Base-by-base conservation (phyloP, 108 stramenopile species). In the Aurantiochytrium sp. region DNA sequence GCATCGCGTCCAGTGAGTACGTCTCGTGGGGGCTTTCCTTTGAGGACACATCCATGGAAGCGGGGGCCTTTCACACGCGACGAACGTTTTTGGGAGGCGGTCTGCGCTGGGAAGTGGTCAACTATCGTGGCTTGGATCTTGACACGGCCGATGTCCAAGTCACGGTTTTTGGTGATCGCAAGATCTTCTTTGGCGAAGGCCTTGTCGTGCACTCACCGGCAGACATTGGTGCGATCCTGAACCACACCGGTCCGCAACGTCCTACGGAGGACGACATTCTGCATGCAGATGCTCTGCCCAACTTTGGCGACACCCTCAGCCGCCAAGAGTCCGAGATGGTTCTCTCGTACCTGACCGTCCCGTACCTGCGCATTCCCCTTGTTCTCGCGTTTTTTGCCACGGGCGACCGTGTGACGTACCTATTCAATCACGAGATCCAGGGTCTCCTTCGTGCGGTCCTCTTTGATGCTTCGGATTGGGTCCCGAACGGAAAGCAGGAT, bases 301-400 rank as follows among this genome's bases (percentile, higher is more conserved):
- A 60, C 73, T 90, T 88, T 87, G 69, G 45, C 10, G 76, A 72
- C 83, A 28, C 58, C 1, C 71, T 91, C 45, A 55, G 87, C 57
- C 90, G 42, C 14, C 88, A 88, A 58, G 90, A 91, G 23, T 44
- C 64, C 14, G 90, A 91, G 57, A 49, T 72, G 88, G 58, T 91
- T 8, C 21, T 91, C 29, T 43, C 43, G 16, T 88, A 44, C 58
- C 88, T 91, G 29, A 88, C 88, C 3, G 90, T 88, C 53, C 88
- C 88, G 19, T 91, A 91, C 88, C 42, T 91, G 6, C 90, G 90
- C 23, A 29, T 91, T 12, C 90, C 90, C 8, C 72, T 91, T 10
- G 69, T 91, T 5, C 72, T 91, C 28, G 35, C 44, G 5, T 91
- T 91, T 71, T 88, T 91, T 43, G 72, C 88, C 23, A 60, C 76